Evolutionary conservation across 2,329 filamentous ascomycete species (phyloP), one percentile per base, ranked within the genome.

Genomic region (Talaromyces piceae): DNA sequence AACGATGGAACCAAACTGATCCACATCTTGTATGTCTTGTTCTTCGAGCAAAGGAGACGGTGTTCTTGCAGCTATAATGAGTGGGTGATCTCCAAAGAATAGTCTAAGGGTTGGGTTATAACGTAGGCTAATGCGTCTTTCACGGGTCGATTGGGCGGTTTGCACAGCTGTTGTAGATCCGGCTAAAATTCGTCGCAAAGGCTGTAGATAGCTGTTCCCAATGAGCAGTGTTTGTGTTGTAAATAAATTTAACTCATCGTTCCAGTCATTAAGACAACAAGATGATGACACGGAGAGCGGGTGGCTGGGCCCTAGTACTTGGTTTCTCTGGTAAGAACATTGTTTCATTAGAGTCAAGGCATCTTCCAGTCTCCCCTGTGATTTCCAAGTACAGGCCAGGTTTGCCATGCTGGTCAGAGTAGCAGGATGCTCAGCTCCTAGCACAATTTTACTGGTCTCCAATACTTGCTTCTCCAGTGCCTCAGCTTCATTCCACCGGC

Each of bases 401-500:
- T 53, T 58, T 13, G 45, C 47, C 49, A 61, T 58, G 27, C 55
- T 63, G 16, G n/a, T 47, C 7, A 62, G 49, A 11, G 61, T 65
- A 23, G 55, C 39, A 28, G 55, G 57, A 53, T 63, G 58, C 37
- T 65, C 57, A 12, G 47, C 26, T 11, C 60, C 59, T 8, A 61
- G 52, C 28, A 57, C 27, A 25, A 31, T 54, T 30, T 58, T 48
- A 4, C 45, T 49, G 23, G 47, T 50, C 47, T 52, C 55, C n/a
- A 63, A 25, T 41, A 54, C 50, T 50, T 47, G 47, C 39, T 31
- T 20, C 18, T 53, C 7, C 28, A 62, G 49, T 27, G 51, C 37
- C 51, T 61, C 58, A 25, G 61, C 60, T 47, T 57, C 30, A 27
- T 52, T 53, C 41, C 50, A 56, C 13, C 49, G 47, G 30, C 54